A percentile compares a stretch with the other conserved stretches of the same genome.
Evolutionary conservation across 805 yeast genomes (phyloP).

Genomic region (Lipomyces orientalis): DNA sequence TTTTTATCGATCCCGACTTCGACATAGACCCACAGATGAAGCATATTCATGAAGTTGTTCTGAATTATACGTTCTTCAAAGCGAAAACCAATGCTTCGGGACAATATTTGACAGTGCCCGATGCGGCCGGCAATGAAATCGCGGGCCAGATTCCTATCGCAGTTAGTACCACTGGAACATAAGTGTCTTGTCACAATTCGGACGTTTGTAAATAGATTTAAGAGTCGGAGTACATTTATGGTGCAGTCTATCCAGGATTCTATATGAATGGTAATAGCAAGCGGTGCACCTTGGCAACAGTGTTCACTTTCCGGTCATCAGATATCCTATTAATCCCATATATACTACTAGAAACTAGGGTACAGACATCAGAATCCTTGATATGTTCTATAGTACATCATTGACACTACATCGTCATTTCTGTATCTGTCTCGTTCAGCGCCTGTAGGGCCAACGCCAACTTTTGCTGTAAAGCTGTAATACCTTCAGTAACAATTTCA

Average conservation of each 20-base stretch:
- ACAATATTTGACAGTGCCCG: neutral
- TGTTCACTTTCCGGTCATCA: neutral
- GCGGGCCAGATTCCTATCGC: constrained; percentile 4
- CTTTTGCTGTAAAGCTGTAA: constrained; percentile 84
- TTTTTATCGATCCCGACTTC: constrained; percentile 95
- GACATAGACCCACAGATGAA: constrained; percentile 92
- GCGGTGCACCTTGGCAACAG: neutral
- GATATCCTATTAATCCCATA: neutral
- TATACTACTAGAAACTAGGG: neutral
- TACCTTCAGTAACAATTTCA: constrained; percentile 84
- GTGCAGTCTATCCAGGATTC: neutral
- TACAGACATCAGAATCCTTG: neutral
- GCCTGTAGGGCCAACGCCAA: constrained; percentile 85
- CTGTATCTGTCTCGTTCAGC: constrained; percentile 46
- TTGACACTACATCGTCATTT: constrained; percentile 24
- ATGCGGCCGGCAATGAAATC: neutral
- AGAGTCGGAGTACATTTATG: neutral
- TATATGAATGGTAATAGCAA: neutral
- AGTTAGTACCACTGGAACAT: neutral
- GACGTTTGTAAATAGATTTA: constrained; percentile 6
- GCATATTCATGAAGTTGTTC: constrained; percentile 80
- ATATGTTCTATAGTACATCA: neutral
- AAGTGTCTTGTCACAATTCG: neutral
- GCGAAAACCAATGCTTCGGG: constrained; percentile 19
- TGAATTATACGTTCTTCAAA: constrained; percentile 89